phyloP scores from a whole-genome alignment of 257 asterid species.

The Nicotiana obtusifolia region DNA sequence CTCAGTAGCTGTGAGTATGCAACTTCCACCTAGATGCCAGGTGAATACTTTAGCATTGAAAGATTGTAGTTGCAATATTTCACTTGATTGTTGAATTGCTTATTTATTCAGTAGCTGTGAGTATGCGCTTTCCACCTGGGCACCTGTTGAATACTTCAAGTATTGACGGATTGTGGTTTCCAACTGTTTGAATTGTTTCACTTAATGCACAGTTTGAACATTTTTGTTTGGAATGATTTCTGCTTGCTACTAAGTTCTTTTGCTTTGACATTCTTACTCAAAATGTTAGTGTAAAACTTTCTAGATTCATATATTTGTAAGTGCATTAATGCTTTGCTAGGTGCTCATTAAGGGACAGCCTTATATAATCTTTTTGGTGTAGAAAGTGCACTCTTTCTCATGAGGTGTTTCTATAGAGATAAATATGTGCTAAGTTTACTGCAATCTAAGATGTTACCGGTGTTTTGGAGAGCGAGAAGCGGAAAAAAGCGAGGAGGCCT shows the following conservation, averaged over 20 bases:
- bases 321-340: not conserved
- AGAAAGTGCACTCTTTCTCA: not conserved
- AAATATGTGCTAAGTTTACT: not conserved
- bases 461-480: too few species aligned
- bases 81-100: not conserved
- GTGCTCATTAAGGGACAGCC: not conserved
- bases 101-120: not conserved
- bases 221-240: not conserved
- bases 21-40: not conserved
- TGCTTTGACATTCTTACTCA: not conserved
- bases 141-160: not conserved
- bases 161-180: not conserved
- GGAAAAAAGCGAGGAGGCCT: too few species aligned
- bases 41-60: not conserved
- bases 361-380: not conserved
- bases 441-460: not conserved
- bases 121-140: not conserved
- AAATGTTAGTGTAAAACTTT: not conserved
- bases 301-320: not conserved
- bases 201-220: not conserved
- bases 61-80: not conserved
- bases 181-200: not conserved
- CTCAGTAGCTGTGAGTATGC: not conserved
- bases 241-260: not conserved
- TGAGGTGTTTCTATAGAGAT: not conserved